phyloP scores from a whole-genome alignment of 1,139 yeast species.

The Yamadazyma mexicana region DNA sequence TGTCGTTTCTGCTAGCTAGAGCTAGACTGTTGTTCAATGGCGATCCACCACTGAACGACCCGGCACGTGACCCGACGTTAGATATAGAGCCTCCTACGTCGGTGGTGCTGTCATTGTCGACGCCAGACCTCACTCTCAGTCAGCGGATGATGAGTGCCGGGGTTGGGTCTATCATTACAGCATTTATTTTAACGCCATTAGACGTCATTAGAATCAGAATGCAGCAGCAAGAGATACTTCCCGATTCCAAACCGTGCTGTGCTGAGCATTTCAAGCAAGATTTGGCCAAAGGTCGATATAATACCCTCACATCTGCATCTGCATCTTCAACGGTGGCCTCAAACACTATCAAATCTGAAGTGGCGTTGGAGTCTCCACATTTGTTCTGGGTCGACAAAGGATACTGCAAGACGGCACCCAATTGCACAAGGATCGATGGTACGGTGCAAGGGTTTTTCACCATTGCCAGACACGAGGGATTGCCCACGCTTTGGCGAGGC shows the following conservation, averaged over 20 bases:
- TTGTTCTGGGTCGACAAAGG: conserved; percentile 45
- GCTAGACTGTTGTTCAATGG: background rate
- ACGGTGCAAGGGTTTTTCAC: conserved; percentile 73
- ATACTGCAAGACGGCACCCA: conserved; percentile 35
- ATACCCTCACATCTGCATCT: conserved; percentile 1
- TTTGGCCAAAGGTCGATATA: background rate
- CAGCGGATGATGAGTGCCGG: conserved; percentile 90
- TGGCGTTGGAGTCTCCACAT: conserved; percentile 9
- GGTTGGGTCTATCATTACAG: conserved; percentile 85
- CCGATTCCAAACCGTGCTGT: conserved; percentile 25
- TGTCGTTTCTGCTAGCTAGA: conserved; percentile 1
- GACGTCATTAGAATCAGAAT: conserved; percentile 89
- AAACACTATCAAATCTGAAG: background rate
- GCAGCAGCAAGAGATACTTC: conserved; percentile 79
- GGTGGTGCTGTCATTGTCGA: background rate
- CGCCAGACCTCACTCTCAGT: conserved; percentile 29
- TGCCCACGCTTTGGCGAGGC: conserved; percentile 84
- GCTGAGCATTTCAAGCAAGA: conserved; percentile 22
- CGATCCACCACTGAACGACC: too few relatives aligned
- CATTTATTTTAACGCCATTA: conserved; percentile 85
- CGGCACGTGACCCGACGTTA: too few relatives aligned
- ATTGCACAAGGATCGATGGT: conserved; percentile 44
- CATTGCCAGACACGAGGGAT: conserved; percentile 73
- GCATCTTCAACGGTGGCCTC: background rate
- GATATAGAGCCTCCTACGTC: too few relatives aligned